Evolutionary conservation across 139 green algal species (phyloP), one percentile per base, ranked within the genome.

Genomic region (Parachlorella kessleri): DNA sequence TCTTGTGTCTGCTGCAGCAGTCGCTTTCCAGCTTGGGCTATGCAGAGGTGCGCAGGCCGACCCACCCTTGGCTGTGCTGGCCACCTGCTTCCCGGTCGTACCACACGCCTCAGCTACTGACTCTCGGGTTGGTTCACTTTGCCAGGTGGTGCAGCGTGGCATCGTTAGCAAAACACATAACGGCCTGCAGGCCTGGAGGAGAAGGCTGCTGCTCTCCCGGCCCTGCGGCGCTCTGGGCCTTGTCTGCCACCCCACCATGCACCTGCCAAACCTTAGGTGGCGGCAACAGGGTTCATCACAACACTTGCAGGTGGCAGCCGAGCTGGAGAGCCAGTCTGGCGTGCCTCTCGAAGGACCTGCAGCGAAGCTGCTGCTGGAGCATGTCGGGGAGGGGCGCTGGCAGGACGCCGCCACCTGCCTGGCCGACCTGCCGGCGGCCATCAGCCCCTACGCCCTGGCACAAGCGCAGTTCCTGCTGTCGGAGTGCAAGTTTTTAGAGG

Each of bases 1-100:
- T 87, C 35, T 74, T 97, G 2, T 83, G 91, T 4, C 77, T 97
- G 1, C 69, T 97, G 14, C 73, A 94, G 77, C 91, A 97, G 73
- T 81, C 87, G 23, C 63, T 96, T n/a, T 66, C 81, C 32, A 66
- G 79, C 1, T 80, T 97, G 40, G 91, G 91, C 8, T 95, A 89
- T 42, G 9, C 32, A 10, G 82, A 81, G 4, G 83, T 83, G 48
- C 48, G 21, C 14, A 59, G 48, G 14, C 14, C 48, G 48, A 59
- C 48, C 21, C 14, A 14, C 14, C 48, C 48, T 28, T 14, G 14
- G 14, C 48, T 28, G 14, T 59, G 14, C 14, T 28, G 48, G 14
- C 48, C 48, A 59, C 48, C 48, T 59, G 48, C 48, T 28, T 59
- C 48, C 14, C 14, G 21, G 21, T 59, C 48, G 48, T 28, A 28